Percentiles rank a stretch among this genome's conserved stretches.
Evolutionary conservation across 2,329 filamentous ascomycete genomes (phyloP).

Genomic region (Fusarium sp.): DNA sequence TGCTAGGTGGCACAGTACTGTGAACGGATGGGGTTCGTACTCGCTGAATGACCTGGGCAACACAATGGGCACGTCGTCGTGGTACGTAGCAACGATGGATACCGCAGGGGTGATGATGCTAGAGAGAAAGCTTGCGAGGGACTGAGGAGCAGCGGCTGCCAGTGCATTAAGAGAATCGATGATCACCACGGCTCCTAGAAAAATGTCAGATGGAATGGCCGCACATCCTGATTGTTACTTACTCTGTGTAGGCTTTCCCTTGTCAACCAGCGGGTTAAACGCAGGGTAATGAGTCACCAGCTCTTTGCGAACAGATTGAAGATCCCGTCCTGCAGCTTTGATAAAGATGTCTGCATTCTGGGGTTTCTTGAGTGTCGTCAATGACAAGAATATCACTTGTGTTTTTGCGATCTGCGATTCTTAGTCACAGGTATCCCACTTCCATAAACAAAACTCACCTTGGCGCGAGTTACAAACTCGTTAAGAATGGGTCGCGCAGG

Average conservation of each 20-base stretch:
- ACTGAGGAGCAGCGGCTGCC: conserved; percentile 62
- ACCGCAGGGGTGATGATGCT: conserved; percentile 73
- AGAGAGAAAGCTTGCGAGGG: conserved; percentile 76
- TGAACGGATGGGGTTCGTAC: conserved; percentile 77
- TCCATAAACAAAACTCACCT: conserved; percentile 59
- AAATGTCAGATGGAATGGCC: not conserved
- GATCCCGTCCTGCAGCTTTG: conserved; percentile 68
- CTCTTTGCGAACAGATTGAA: conserved; percentile 68
- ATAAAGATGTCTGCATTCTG: conserved; percentile 76
- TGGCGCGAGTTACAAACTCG: conserved; percentile 82
- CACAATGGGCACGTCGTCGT: conserved; percentile 78
- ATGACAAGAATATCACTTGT: conserved; percentile 81
- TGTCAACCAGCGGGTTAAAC: conserved; percentile 51
- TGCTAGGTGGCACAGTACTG: conserved; percentile 84
- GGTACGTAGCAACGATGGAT: conserved; percentile 84
- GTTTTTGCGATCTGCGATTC: conserved; percentile 67
- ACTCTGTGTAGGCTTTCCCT: conserved; percentile 57
- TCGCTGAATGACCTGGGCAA: conserved; percentile 57
- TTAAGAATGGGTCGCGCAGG: conserved; percentile 74
- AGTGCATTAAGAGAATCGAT: conserved; percentile 84
- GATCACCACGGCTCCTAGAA: conserved; percentile 76
- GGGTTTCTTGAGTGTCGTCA: conserved; percentile 76
- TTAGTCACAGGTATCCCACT: not conserved
- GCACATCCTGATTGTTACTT: conserved; percentile 37
- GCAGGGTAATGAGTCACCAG: conserved; percentile 64